Conservation (phyloP, 2,329 filamentous ascomycete species). For the Xylaria arbuscula region DNA sequence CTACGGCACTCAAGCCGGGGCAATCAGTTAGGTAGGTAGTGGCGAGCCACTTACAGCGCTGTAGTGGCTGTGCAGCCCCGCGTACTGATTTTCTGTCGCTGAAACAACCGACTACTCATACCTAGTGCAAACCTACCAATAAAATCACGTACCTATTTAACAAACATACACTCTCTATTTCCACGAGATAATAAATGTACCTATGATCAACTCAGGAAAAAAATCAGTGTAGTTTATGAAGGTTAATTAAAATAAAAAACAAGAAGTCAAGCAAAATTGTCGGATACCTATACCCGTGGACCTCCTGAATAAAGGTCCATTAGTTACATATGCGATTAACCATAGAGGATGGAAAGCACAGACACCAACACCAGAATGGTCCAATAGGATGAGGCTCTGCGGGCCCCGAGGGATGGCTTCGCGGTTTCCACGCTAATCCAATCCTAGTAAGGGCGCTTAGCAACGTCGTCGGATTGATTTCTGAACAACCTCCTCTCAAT, state of each 20-base stretch:
- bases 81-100: background rate
- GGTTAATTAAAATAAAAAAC: background rate
- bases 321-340: background rate
- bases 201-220: too few species aligned
- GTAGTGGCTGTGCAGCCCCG: too few species aligned
- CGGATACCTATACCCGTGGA: too few species aligned
- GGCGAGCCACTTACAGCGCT: background rate
- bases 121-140: too few species aligned
- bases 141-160: background rate
- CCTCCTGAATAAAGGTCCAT: background rate
- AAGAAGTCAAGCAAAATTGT: too few species aligned
- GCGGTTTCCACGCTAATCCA: constrained; percentile 32
- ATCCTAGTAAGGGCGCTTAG: constrained; percentile 39
- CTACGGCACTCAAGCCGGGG: too few species aligned
- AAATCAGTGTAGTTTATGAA: too few species aligned
- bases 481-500: constrained; percentile 40
- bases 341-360: background rate
- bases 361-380: background rate
- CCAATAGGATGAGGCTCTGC: constrained; percentile 28
- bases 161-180: background rate
- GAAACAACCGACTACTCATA: too few species aligned
- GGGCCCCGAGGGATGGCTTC: constrained; percentile 5
- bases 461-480: constrained; percentile 40
- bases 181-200: background rate
- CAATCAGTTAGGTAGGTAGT: too few species aligned